Evolutionary conservation across 495 filamentous ascomycete species (phyloP).

Genomic region (Penicillium riverlandense): DNA sequence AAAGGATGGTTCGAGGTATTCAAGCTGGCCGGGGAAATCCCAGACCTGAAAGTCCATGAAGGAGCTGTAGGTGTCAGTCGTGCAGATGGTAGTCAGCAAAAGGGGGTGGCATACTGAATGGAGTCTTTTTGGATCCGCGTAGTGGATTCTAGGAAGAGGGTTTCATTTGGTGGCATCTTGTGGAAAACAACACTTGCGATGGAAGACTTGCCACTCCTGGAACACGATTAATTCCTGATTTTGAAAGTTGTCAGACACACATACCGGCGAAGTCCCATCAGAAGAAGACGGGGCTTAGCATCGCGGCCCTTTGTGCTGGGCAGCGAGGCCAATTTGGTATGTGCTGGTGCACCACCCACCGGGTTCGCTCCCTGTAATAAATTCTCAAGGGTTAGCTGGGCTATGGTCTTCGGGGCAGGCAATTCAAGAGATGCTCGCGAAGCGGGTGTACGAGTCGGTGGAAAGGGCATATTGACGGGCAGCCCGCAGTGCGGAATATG

Average conservation of each 20-base stretch:
- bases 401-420: constrained; percentile 14
- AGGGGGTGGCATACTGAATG: constrained; percentile 59
- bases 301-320: constrained; percentile 31
- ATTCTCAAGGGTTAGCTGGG: constrained; percentile 32
- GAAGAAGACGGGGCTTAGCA: constrained; percentile 75
- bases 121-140: constrained; percentile 87
- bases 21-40: constrained; percentile 92
- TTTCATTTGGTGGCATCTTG: constrained; percentile 92
- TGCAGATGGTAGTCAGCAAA: not conserved
- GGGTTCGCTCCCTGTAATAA: constrained; percentile 29
- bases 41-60: constrained; percentile 99
- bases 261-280: constrained; percentile 95
- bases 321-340: constrained; percentile 20
- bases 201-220: constrained; percentile 92
- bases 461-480: constrained; percentile 1
- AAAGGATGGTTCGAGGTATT: constrained; percentile 76
- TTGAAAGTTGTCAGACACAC: constrained; percentile 5
- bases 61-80: constrained; percentile 48
- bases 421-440: not conserved
- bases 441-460: not conserved
- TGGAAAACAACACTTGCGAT: constrained; percentile 97
- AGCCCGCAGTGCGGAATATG: not conserved
- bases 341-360: constrained; percentile 9
- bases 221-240: not conserved
- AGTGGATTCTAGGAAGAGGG: constrained; percentile 89